Percentiles rank a stretch among this genome's conserved stretches.
Conservation (phyloP, 495 filamentous ascomycete genomes). For the Evernia prunastri region DNA sequence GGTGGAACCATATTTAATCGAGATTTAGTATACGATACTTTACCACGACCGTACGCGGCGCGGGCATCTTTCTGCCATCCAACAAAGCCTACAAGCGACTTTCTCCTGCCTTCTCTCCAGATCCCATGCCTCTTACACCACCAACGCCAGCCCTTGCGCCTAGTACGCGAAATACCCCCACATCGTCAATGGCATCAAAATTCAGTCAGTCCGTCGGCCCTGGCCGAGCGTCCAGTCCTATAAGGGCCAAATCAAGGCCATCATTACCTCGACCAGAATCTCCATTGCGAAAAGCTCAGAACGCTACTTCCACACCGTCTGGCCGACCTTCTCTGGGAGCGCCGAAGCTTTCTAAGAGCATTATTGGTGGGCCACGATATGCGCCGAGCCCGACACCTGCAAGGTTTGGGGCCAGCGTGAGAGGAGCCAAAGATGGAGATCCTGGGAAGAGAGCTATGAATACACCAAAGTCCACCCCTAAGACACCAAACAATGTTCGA, state of each 20-base stretch:
- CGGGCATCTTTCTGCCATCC: conserved; percentile 92
- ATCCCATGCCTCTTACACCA: conserved; percentile 60
- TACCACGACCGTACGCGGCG: conserved; percentile 63
- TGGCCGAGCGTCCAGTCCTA: conserved; percentile 62
- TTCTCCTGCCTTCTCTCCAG: conserved; percentile 50
- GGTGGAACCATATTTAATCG: conserved; percentile 22
- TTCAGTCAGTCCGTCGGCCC: conserved; percentile 58
- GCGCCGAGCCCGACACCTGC: conserved; percentile 57
- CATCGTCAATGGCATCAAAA: conserved; percentile 56
- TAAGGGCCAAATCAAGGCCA: conserved; percentile 62
- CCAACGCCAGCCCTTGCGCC: conserved; percentile 47
- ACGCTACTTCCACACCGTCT: conserved; percentile 42
- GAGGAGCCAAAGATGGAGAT: conserved; percentile 47
- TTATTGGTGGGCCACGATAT: conserved; percentile 42
- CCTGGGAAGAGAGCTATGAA: conserved; percentile 43
- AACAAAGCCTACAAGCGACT: conserved; percentile 70
- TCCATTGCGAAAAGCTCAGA: conserved; percentile 54
- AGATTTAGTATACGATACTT: conserved; percentile 69
- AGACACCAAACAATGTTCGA: conserved; percentile 39
- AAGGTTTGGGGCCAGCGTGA: conserved; percentile 59
- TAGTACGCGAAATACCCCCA: conserved; percentile 42
- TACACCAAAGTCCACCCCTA: conserved; percentile 38
- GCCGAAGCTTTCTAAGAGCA: conserved; percentile 39
- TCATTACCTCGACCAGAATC: conserved; percentile 85
- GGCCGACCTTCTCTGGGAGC: conserved; percentile 49